These are phyloP conservation scores for Castanospermum australe DNA, from an alignment of 306 rosid genomes.

Conservation along the genomic window DNA sequence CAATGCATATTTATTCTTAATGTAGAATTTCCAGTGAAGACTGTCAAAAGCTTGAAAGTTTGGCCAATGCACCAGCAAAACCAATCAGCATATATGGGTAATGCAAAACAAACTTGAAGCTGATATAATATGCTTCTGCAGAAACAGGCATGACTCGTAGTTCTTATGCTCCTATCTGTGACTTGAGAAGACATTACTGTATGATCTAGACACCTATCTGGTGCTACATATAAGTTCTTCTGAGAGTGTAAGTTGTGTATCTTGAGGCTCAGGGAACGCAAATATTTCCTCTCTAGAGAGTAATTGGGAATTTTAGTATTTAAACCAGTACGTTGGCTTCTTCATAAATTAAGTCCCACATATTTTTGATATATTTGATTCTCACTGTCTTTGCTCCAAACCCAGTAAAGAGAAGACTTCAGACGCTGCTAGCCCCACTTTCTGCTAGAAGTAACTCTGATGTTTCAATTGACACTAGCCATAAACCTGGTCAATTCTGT, in stretches of 20 bases:
- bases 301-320: not conserved
- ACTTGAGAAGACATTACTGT: not conserved
- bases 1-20: no score
- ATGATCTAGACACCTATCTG: not conserved
- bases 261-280: not conserved
- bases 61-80: not conserved
- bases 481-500: conserved; percentile 23
- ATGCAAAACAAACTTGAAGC: not conserved
- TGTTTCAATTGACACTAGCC: conserved; percentile 34
- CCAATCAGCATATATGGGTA: no score
- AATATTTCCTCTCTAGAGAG: not conserved
- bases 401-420: conserved; percentile 1
- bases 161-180: conserved; percentile 9
- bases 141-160: not conserved
- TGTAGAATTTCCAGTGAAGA: not conserved
- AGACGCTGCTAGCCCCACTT: not conserved
- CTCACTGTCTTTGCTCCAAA: not conserved
- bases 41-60: not conserved
- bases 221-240: not conserved
- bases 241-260: not conserved
- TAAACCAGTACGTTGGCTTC: no score
- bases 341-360: no score
- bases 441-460: not conserved
- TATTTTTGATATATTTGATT: not conserved
- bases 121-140: conserved; percentile 18